phyloP scores from a whole-genome alignment of 352 stramenopile genomes.

The Plasmopara viticola region DNA sequence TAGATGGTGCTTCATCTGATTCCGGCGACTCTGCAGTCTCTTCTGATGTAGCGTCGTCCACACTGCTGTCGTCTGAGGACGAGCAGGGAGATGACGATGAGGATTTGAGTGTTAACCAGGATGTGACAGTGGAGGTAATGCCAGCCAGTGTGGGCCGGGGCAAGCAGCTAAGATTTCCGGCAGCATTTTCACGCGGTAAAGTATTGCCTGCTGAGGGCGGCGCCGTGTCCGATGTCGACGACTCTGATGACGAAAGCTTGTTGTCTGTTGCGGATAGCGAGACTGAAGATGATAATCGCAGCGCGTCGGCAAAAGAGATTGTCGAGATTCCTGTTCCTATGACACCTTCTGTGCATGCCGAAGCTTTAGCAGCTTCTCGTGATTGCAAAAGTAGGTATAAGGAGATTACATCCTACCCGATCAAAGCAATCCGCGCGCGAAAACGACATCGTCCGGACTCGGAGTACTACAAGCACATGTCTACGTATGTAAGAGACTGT shows the following conservation, averaged over 20 bases:
- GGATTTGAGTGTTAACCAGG: conserved; percentile 14
- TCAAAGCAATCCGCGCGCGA: conserved; percentile 62
- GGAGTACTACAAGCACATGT: conserved; percentile 81
- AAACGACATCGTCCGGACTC: conserved; percentile 81
- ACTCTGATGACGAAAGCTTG: conserved; percentile 71
- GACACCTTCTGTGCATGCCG: conserved; percentile 9
- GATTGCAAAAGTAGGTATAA: conserved; percentile 17
- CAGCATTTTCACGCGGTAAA: conserved; percentile 64
- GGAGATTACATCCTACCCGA: conserved; percentile 37
- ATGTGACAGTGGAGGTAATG: conserved; percentile 54
- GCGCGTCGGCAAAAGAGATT: conserved; percentile 16
- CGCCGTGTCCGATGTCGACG: conserved; percentile 34
- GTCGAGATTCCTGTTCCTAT: conserved; percentile 23
- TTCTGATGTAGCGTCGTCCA: conserved; percentile 33
- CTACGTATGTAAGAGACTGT: conserved; percentile 75
- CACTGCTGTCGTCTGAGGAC: conserved; percentile 29
- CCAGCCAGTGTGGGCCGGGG: conserved; percentile 58
- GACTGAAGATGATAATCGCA: conserved; percentile 44
- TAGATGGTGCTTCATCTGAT: conserved; percentile 19
- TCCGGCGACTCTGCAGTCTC: conserved; percentile 28
- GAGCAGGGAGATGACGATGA: conserved; percentile 30
- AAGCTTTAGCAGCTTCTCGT: conserved; percentile 5
- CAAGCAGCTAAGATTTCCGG: conserved; percentile 76
- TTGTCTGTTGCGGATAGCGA: conserved; percentile 61
- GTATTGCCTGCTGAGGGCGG: conserved; percentile 41